Percentiles rank a stretch among this genome's conserved stretches.
Conservation (phyloP, 139 green algal species). For the Dunaliella primolecta region DNA sequence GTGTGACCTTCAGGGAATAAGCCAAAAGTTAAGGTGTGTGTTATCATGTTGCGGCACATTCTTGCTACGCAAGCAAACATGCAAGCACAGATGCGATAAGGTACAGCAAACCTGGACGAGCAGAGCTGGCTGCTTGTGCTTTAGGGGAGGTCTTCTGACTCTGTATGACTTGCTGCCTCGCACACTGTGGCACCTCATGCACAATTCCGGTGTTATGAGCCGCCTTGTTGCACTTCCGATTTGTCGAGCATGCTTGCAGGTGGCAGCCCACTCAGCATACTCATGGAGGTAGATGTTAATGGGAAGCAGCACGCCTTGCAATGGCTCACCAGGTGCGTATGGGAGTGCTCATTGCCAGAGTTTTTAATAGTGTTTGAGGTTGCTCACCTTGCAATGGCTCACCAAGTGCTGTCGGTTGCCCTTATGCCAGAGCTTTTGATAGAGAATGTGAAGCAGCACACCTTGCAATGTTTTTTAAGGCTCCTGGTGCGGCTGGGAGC, state of each 20-base stretch:
- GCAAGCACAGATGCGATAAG: not conserved
- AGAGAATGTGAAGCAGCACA: constrained; percentile 22
- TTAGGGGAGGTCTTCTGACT: too few species aligned
- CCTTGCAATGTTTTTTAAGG: constrained; percentile 47
- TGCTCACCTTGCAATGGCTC: constrained; percentile 43
- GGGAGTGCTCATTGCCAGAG: constrained; percentile 67
- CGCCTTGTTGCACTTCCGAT: too few species aligned
- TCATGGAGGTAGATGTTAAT: constrained; percentile 55
- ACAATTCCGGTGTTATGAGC: too few species aligned
- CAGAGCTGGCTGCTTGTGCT: too few species aligned
- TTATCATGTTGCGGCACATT: too few species aligned
- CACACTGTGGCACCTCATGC: too few species aligned
- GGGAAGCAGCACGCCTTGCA: constrained; percentile 33
- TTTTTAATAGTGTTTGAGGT: constrained; percentile 24
- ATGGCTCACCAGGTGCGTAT: constrained; percentile 48
- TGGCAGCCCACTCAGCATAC: constrained; percentile 19
- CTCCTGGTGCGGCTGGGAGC: too few species aligned
- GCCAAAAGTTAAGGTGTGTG: too few species aligned
- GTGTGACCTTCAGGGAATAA: too few species aligned
- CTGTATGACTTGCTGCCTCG: too few species aligned
- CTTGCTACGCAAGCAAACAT: not conserved
- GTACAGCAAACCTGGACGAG: too few species aligned
- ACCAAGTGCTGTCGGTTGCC: constrained; percentile 49
- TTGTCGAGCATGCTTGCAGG: not conserved
- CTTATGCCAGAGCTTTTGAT: constrained; percentile 52